Base-by-base conservation (phyloP, 805 yeast species). In the Osmozyma mogii region DNA sequence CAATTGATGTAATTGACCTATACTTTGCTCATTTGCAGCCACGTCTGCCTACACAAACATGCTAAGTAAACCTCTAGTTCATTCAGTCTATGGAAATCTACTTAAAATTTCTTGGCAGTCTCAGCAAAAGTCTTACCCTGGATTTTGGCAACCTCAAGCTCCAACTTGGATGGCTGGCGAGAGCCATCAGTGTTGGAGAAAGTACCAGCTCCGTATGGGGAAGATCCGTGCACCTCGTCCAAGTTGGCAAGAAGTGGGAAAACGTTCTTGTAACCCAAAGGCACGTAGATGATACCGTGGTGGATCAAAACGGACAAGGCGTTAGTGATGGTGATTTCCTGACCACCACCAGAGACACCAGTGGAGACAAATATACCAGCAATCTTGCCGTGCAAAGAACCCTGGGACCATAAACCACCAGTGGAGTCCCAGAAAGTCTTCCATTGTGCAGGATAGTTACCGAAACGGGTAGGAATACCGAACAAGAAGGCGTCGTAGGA, bases 271-370 rank as follows among this genome's bases (percentile, higher is more conserved):
- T 43, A 43, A 23, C 47, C 47, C 41, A 43, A 38, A 16, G 47
- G 47, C 29, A 43, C 35, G 38, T 24, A 43, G 36, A 40, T 38
- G 31, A 43, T 43, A 29, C 47, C 47, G 37, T 43, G 47, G 40
- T 43, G 47, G 15, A 38, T 34, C 12, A 42, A 22, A 22, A 38
- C 42, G 9, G 44, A 40, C 43, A 42, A 42, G 5, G 44, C 33
- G 30, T 42, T 42, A 33, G 40, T 36, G 16, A 41, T 27, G 26
- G 46, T 42, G 31, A 43, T 40, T 35, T 42, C 46, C 28, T 42
- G 46, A 3, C 46, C 44, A 10, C 44, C 44, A 22, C 44, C 44
- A 20, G 35, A 37, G 25, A 37, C 31, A 17, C 39, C 41, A 16
- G 44, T 40, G 27, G 38, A 32, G 9, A 40, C 41, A 22, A 40